Evolutionary conservation across 106 monocot species (phyloP).

Genomic region (Dendrobium huoshanense): DNA sequence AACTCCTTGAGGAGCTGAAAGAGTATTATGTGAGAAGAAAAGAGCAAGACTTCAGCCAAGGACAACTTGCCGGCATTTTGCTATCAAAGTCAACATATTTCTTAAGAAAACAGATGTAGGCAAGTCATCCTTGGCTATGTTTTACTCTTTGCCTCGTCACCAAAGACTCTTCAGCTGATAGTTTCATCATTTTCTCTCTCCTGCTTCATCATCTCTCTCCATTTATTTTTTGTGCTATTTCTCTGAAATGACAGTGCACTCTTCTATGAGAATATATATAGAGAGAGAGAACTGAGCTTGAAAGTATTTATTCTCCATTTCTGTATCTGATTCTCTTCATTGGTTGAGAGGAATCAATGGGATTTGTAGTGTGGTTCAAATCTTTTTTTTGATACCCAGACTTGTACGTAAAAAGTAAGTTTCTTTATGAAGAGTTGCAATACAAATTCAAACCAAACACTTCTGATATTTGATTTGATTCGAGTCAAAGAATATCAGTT

Average conservation of each 20-base stretch:
- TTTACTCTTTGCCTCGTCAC: conserved; percentile 8
- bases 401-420: too few relatives aligned
- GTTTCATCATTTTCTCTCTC: too few relatives aligned
- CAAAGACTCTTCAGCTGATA: neutral
- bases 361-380: neutral
- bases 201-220: too few relatives aligned
- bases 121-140: conserved; percentile 36
- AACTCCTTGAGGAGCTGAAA: neutral
- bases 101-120: conserved; percentile 1
- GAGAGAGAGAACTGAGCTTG: too few relatives aligned
- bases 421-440: neutral
- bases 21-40: conserved; percentile 18
- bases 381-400: neutral
- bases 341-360: neutral
- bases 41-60: conserved; percentile 15
- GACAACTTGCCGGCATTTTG: conserved; percentile 16
- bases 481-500: neutral
- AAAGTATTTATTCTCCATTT: too few relatives aligned
- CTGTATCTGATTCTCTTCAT: neutral
- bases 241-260: too few relatives aligned
- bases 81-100: too few relatives aligned
- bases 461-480: neutral
- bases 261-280: too few relatives aligned
- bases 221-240: too few relatives aligned
- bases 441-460: too few relatives aligned